phyloP scores from a whole-genome alignment of 2,329 filamentous ascomycete species.

The Rhexocercosporidium sp. region DNA sequence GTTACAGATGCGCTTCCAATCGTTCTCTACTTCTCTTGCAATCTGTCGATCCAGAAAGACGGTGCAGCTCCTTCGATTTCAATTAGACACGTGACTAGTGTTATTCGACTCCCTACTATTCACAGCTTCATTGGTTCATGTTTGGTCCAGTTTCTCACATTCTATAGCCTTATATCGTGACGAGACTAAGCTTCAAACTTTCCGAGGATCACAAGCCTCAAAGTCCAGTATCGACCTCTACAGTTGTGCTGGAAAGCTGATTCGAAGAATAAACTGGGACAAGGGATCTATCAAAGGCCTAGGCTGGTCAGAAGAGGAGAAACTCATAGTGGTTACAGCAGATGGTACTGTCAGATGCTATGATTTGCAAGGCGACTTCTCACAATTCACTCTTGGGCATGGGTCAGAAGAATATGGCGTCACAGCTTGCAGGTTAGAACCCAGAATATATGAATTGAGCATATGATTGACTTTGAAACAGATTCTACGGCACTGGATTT shows the following conservation, averaged over 20 bases:
- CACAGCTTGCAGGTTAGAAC: constrained; percentile 68
- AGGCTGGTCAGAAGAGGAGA: constrained; percentile 96
- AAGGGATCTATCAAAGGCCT: constrained; percentile 85
- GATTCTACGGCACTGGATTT: constrained; percentile 89
- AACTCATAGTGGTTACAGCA: constrained; percentile 82
- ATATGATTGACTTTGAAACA: constrained; percentile 20
- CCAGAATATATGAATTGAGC: not conserved
- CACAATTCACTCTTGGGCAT: constrained; percentile 89
- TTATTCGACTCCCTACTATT: too few species aligned
- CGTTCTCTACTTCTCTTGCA: too few species aligned
- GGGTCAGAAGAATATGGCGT: constrained; percentile 89
- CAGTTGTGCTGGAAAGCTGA: constrained; percentile 87
- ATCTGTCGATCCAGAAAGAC: not conserved
- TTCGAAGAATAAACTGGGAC: constrained; percentile 89
- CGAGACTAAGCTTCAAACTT: constrained; percentile 81
- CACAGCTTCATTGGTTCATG: too few species aligned
- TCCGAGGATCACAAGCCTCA: constrained; percentile 70
- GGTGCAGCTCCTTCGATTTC: not conserved
- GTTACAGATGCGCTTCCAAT: too few species aligned
- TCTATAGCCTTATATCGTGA: constrained; percentile 82
- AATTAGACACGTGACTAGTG: constrained; percentile 6
- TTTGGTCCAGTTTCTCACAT: constrained; percentile 32
- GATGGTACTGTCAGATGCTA: constrained; percentile 91
- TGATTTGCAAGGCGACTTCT: constrained; percentile 93
- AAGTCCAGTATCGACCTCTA: constrained; percentile 94